Evolutionary conservation across 225 moss, liverwort and hornwort genomes (phyloP).

Genomic region (Polytrichum formosum): DNA sequence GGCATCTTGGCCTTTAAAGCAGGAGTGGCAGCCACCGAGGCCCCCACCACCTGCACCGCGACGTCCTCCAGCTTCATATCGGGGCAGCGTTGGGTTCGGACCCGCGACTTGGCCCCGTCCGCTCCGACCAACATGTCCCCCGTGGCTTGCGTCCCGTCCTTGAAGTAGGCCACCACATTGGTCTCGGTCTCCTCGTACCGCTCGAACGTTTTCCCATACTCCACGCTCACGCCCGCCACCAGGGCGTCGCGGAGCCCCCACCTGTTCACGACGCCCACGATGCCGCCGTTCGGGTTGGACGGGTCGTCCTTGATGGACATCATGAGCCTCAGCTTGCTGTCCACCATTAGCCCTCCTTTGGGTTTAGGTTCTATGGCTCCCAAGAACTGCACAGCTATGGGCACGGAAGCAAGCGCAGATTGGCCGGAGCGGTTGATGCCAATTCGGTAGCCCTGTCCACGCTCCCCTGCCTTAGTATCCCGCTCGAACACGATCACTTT

Average conservation of each 20-base stretch:
- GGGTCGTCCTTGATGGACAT: background rate
- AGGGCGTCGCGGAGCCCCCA: constrained; percentile 14
- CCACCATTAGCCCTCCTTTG: background rate
- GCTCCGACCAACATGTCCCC: constrained; percentile 17
- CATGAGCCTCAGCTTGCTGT: constrained; percentile 7
- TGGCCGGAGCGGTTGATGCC: constrained; percentile 5
- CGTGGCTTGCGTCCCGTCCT: constrained; percentile 8
- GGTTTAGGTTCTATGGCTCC: background rate
- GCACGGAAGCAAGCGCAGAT: constrained; percentile 6
- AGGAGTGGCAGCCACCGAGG: constrained; percentile 8
- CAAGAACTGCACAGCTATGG: background rate
- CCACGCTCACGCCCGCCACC: constrained; percentile 5
- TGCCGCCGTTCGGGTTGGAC: background rate
- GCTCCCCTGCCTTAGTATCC: constrained; percentile 20
- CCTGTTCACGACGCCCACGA: constrained; percentile 14
- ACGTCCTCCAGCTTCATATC: constrained; percentile 8
- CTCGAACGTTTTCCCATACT: constrained; percentile 9
- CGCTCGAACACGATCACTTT: constrained; percentile 36
- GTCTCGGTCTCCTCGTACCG: constrained; percentile 15
- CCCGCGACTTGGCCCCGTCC: constrained; percentile 14
- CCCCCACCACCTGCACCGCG: background rate
- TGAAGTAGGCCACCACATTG: constrained; percentile 8
- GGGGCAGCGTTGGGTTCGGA: constrained; percentile 3
- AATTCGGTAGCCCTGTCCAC: constrained; percentile 42
- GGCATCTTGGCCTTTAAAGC: constrained; percentile 6